Conservation (phyloP, 441 rosid genomes). For the Adansonia madagascariensis region DNA sequence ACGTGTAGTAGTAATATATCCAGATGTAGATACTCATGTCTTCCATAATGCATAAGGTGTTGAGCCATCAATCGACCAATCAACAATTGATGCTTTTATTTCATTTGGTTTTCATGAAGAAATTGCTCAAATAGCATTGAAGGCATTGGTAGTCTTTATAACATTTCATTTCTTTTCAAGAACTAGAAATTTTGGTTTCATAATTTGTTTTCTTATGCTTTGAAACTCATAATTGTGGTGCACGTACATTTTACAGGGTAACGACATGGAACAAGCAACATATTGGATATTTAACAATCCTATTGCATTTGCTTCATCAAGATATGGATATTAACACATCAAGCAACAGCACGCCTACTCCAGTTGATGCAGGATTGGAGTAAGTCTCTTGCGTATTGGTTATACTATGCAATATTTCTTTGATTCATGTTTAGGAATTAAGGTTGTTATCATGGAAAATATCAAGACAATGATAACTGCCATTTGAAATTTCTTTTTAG, state of each 20-base stretch:
- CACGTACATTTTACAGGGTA: conserved; percentile 53
- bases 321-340: conserved; percentile 76
- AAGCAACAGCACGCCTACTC: conserved; percentile 42
- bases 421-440: no score
- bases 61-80: conserved; percentile 59
- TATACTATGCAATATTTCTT: no score
- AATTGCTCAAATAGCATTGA: conserved; percentile 22
- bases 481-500: no score
- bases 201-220: background rate
- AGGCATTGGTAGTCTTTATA: conserved; percentile 61
- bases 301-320: conserved; percentile 56
- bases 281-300: conserved; percentile 98
- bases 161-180: conserved; percentile 21
- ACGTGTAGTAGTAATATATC: background rate
- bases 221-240: background rate
- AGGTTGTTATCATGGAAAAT: no score
- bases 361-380: conserved; percentile 64
- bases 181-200: background rate
- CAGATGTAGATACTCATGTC: conserved; percentile 78
- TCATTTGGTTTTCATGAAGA: conserved; percentile 92
- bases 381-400: conserved; percentile 35
- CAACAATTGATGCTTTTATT: conserved; percentile 69
- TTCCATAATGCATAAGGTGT: conserved; percentile 41
- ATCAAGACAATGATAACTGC: no score
- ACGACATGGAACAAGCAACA: conserved; percentile 91